Evolutionary conservation across 163 green algal species (phyloP).

Genomic region (Prototheca stagnorum): DNA sequence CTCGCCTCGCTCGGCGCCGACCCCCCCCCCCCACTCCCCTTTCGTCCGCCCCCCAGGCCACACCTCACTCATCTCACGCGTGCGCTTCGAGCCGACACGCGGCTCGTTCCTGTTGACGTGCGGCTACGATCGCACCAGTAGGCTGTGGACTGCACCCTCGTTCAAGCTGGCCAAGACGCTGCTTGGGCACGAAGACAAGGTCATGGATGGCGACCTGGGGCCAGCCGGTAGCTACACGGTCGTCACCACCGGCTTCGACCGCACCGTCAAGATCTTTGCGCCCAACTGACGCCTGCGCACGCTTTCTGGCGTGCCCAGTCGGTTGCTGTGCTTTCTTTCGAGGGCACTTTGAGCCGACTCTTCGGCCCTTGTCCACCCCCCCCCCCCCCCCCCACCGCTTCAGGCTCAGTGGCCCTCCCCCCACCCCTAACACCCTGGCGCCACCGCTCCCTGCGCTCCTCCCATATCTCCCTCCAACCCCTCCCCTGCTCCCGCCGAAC

Average conservation of each 20-base stretch:
- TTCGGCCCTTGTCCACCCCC: too few relatives aligned
- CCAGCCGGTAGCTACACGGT: slow-evolving; percentile 15
- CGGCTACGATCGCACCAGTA: slow-evolving; percentile 58
- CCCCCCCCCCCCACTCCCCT: background rate
- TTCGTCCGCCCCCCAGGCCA: slow-evolving; percentile 8
- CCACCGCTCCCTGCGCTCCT: too few relatives aligned
- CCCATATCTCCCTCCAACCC: too few relatives aligned
- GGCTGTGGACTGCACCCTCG: slow-evolving; percentile 36
- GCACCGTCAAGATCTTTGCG: slow-evolving; percentile 67
- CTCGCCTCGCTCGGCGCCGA: background rate
- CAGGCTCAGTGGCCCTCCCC: too few relatives aligned
- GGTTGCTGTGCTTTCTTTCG: too few relatives aligned
- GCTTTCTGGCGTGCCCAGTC: too few relatives aligned
- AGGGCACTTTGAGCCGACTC: too few relatives aligned
- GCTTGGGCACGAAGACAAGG: slow-evolving; percentile 65
- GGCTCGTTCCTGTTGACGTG: slow-evolving; percentile 59
- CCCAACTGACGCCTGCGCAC: too few relatives aligned
- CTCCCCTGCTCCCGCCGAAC: too few relatives aligned
- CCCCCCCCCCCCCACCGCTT: too few relatives aligned
- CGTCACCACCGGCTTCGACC: slow-evolving; percentile 48
- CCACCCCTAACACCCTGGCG: too few relatives aligned
- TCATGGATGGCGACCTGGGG: slow-evolving; percentile 58
- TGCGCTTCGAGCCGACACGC: slow-evolving; percentile 50
- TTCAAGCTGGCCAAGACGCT: slow-evolving; percentile 45
- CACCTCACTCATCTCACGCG: slow-evolving; percentile 25